Percentiles rank a stretch among this genome's conserved stretches.
Evolutionary conservation across 768 basidiomycete species (phyloP).

Genomic region (Suillus spraguei): DNA sequence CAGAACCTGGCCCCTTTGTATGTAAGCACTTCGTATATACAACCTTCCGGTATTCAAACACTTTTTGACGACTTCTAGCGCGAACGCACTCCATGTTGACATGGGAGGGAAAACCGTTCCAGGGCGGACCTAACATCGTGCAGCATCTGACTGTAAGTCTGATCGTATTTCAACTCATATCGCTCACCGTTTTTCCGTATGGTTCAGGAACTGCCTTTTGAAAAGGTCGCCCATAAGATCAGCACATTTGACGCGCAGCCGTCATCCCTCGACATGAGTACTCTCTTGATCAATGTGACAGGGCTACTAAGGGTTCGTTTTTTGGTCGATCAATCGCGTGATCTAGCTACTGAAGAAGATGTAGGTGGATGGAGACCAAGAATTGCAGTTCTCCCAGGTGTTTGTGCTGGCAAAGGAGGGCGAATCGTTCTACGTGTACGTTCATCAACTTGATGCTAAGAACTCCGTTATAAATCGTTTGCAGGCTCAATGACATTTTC

Average conservation of each 20-base stretch:
- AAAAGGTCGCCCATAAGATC: conserved; percentile 77
- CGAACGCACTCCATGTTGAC: conserved; percentile 82
- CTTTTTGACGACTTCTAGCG: conserved; percentile 48
- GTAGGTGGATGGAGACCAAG: conserved; percentile 76
- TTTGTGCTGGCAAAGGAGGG: conserved; percentile 90
- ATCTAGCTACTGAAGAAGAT: conserved; percentile 9
- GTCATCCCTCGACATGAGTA: conserved; percentile 56
- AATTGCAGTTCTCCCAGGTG: conserved; percentile 89
- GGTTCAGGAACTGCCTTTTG: conserved; percentile 77
- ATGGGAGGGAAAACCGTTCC: conserved; percentile 67
- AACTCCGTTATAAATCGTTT: conserved; percentile 14
- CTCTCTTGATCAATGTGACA: conserved; percentile 85
- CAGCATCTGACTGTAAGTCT: conserved; percentile 72
- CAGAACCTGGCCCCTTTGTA: conserved; percentile 64
- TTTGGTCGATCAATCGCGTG: neutral
- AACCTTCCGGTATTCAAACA: conserved; percentile 30
- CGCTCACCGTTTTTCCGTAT: conserved; percentile 6
- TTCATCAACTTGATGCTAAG: conserved; percentile 16
- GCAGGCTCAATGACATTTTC: conserved; percentile 88
- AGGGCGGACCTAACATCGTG: conserved; percentile 56
- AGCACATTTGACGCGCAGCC: conserved; percentile 89
- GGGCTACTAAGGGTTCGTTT: conserved; percentile 71
- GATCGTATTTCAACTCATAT: neutral
- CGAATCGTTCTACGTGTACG: conserved; percentile 83
- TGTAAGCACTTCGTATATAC: conserved; percentile 50